Evolutionary conservation across 768 basidiomycete species (phyloP).

Genomic region (Cantharellus cinnabarinus): DNA sequence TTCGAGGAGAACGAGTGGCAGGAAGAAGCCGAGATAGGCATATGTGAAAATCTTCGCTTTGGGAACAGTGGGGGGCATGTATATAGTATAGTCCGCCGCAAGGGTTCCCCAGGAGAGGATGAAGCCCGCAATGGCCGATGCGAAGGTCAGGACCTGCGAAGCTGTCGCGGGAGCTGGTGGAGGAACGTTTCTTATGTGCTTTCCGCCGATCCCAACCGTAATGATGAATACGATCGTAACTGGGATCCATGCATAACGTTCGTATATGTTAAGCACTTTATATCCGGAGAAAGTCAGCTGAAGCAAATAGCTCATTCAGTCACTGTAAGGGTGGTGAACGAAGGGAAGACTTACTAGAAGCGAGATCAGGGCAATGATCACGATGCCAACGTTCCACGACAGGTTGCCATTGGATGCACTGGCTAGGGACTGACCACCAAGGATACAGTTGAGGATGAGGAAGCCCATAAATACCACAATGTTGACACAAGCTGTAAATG

Average conservation of each 20-base stretch:
- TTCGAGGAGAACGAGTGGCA: conserved; percentile 17
- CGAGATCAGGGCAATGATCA: conserved; percentile 50
- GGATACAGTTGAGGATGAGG: conserved; percentile 43
- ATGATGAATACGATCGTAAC: conserved; percentile 54
- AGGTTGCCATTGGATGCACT: conserved; percentile 29
- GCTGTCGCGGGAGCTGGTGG: conserved; percentile 35
- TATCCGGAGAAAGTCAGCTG: not conserved
- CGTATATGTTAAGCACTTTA: conserved; percentile 30
- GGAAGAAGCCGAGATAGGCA: conserved; percentile 3
- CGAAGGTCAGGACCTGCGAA: conserved; percentile 37
- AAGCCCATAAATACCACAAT: conserved; percentile 41
- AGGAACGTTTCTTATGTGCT: conserved; percentile 29
- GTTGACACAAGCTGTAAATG: conserved; percentile 25
- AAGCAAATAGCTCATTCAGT: not conserved
- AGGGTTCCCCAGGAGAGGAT: conserved; percentile 40
- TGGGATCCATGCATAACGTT: conserved; percentile 57
- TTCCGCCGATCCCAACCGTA: conserved; percentile 51
- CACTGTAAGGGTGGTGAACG: not conserved
- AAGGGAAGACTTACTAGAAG: conserved; percentile 26
- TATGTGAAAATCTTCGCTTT: conserved; percentile 28
- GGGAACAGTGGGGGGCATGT: conserved; percentile 28
- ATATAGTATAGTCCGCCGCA: conserved; percentile 56
- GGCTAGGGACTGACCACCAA: conserved; percentile 46
- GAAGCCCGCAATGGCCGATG: conserved; percentile 51
- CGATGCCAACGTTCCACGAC: conserved; percentile 53